Evolutionary conservation across 345 rosid genomes (phyloP).

Genomic region (Zanthoxylum bungeanum): DNA sequence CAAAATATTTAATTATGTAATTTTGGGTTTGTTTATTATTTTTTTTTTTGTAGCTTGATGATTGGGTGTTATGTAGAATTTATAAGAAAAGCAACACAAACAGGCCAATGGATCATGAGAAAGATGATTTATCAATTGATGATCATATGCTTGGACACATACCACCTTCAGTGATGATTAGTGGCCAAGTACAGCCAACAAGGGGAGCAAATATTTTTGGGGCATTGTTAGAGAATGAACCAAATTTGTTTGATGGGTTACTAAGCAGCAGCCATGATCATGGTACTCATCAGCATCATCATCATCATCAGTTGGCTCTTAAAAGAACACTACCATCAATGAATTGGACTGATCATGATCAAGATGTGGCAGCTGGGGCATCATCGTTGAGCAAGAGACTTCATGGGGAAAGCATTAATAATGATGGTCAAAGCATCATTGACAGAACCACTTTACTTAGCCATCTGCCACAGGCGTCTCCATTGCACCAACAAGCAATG

Average conservation of each 20-base stretch:
- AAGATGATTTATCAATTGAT: conserved; percentile 52
- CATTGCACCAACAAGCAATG: conserved; percentile 44
- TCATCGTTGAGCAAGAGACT: conserved; percentile 53
- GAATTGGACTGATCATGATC: conserved; percentile 58
- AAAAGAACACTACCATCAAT: conserved; percentile 61
- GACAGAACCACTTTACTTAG: conserved; percentile 45
- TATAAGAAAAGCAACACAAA: conserved; percentile 67
- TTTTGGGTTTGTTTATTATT: neutral
- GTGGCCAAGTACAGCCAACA: conserved; percentile 22
- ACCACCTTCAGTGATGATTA: conserved; percentile 43
- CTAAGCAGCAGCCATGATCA: too few relatives aligned
- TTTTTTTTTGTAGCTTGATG: conserved; percentile 61
- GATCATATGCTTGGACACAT: conserved; percentile 51
- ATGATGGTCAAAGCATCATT: conserved; percentile 28
- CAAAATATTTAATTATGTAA: too few relatives aligned
- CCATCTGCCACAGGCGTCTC: conserved; percentile 48
- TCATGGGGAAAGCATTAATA: conserved; percentile 29
- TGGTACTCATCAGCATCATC: conserved; percentile 20
- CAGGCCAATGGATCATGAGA: conserved; percentile 52
- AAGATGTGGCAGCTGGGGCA: conserved; percentile 21
- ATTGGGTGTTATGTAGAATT: conserved; percentile 95
- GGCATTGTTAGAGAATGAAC: conserved; percentile 40
- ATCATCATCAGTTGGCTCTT: conserved; percentile 23
- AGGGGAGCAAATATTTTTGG: conserved; percentile 31
- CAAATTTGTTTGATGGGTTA: conserved; percentile 41